Base-by-base conservation (phyloP, 768 basidiomycete species). In the Rhodotorula paludigena region DNA sequence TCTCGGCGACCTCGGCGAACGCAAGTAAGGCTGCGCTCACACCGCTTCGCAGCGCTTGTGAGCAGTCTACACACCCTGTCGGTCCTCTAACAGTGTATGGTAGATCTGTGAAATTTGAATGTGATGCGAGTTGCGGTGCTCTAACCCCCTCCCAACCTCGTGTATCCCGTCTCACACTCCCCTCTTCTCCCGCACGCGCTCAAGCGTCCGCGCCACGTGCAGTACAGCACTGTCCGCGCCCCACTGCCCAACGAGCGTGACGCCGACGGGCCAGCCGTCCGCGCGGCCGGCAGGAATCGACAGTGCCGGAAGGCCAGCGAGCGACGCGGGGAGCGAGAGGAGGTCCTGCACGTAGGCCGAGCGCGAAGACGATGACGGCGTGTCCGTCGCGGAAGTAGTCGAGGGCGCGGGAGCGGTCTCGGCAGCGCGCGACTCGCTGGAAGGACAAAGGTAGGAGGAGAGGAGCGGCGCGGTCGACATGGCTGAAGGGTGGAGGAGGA, bases 301-400 rank as follows among this genome's bases (percentile, higher is more conserved):
- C 49, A 97, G 74, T 0, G 88, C 89, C 1, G 93, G 92, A 23
- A 97, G 74, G 0, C 94, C 92, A 0, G 90, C 92, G 42, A 99
- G 80, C 1, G 89, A 92, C 9, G 92, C 92, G 0, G 92, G 92
- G 0, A 93, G 90, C 0, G 92, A 94, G 68, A 98, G 80, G 11
- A 94, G 84, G 69, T 98, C 93, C 75, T 98, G 93, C 15, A 89
- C 83, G 75, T 98, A 98, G 32, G 44, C 28, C 25, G 53, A 57
- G 14, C 57, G 48, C 2, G 78, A 15, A 91, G 73, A 30, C 18
- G 47, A 38, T 23, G 57, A 33, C 33, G 41, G 2, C 83, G 44
- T 92, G 90, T 0, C 89, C 90, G 74, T 92, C 91, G 5, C 96
- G 74, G 33, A 96, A 78, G 16, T 92, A 79, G 74, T 96, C 90